Conservation (phyloP, 1,284 basidiomycete genomes). For the Cutaneotrichosporon sp. region DNA sequence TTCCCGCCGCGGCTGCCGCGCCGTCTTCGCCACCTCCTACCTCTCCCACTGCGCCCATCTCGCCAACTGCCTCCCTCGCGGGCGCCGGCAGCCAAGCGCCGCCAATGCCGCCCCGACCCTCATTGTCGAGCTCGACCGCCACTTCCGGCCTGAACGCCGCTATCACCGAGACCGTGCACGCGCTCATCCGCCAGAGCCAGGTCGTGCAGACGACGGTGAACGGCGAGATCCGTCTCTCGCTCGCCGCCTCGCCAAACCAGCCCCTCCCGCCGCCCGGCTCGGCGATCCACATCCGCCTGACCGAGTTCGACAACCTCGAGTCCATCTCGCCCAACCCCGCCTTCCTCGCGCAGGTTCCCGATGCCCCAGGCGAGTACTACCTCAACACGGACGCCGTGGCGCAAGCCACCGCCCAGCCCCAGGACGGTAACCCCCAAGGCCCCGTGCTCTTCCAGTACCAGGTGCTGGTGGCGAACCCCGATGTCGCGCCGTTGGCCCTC, state of each 20-base stretch:
- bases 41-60: background rate
- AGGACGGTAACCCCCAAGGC: constrained; percentile 24
- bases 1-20: background rate
- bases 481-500: constrained; percentile 54
- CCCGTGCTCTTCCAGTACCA: constrained; percentile 59
- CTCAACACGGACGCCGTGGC: constrained; percentile 54
- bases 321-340: constrained; percentile 59
- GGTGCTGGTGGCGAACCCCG: constrained; percentile 52
- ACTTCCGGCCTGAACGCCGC: constrained; percentile 51
- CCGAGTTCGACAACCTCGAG: constrained; percentile 56
- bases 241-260: background rate
- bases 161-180: constrained; percentile 58
- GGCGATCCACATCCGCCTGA: constrained; percentile 54
- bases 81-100: background rate
- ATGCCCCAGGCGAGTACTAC: constrained; percentile 56
- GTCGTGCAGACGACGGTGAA: constrained; percentile 16
- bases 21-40: background rate
- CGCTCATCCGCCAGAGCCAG: constrained; percentile 45
- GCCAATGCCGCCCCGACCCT: background rate
- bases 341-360: constrained; percentile 54
- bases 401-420: constrained; percentile 22
- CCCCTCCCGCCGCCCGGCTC: background rate
- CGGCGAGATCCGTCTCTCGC: constrained; percentile 54
- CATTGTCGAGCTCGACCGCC: background rate
- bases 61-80: background rate